A percentile compares a stretch with the other conserved stretches of the same genome.
Conservation (phyloP, 73 alveolate genomes). For the Stentor roeselii region DNA sequence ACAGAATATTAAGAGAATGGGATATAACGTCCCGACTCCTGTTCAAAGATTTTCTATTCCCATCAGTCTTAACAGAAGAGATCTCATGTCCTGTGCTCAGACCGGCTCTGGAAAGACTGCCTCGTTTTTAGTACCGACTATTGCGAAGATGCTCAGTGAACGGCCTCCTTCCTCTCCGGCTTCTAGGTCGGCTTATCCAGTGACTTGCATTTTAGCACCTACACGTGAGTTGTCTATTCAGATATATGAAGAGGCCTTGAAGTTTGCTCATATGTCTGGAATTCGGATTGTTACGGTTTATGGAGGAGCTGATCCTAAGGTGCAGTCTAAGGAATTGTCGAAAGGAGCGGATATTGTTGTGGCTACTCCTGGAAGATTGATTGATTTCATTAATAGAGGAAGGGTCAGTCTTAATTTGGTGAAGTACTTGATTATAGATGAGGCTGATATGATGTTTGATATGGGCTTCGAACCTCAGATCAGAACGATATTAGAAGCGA, state of each 20-base stretch:
- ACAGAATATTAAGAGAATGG: conserved; percentile 37
- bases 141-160: conserved; percentile 54
- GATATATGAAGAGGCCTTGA: conserved; percentile 69
- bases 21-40: conserved; percentile 49
- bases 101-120: conserved; percentile 96
- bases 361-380: conserved; percentile 89
- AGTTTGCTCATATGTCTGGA: conserved; percentile 68
- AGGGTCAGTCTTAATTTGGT: conserved; percentile 54
- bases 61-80: conserved; percentile 58
- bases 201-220: conserved; percentile 82
- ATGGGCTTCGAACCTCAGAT: conserved; percentile 87
- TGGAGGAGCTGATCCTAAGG: conserved; percentile 83
- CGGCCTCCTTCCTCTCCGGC: neutral
- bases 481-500: conserved; percentile 57
- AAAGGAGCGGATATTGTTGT: conserved; percentile 73
- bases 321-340: conserved; percentile 51
- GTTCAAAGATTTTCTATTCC: conserved; percentile 46
- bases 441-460: conserved; percentile 93
- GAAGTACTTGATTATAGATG: conserved; percentile 74
- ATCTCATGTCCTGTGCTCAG: conserved; percentile 77
- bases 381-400: conserved; percentile 72
- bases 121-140: conserved; percentile 81
- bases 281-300: conserved; percentile 72
- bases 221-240: conserved; percentile 85
- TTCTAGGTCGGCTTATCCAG: conserved; percentile 49